Conservation (phyloP, 805 yeast species). For the Saccharomyces eubayanus region DNA sequence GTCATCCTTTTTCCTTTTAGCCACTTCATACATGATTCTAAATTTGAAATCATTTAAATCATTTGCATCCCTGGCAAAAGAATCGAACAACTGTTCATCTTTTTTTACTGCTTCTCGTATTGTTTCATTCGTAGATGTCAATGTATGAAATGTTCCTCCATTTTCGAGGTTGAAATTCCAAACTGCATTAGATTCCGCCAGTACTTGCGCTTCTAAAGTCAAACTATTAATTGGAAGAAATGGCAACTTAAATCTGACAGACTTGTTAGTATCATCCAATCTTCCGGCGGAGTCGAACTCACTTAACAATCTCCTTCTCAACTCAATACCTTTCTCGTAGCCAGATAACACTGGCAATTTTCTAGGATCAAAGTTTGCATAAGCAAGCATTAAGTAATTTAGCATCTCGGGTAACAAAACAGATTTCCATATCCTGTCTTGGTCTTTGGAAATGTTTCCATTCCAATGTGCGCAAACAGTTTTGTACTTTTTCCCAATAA, state of each 20-base stretch:
- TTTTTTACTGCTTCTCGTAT: constrained; percentile 5
- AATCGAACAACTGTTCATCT: constrained; percentile 6
- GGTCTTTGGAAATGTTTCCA: constrained; percentile 1
- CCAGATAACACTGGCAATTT: constrained; percentile 32
- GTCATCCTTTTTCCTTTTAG: constrained; percentile 9
- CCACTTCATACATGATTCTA: constrained; percentile 10
- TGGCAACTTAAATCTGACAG: constrained; percentile 39
- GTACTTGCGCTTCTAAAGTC: constrained; percentile 34
- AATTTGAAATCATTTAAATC: constrained; percentile 17
- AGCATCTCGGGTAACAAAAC: constrained; percentile 36
- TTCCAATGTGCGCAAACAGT: constrained; percentile 5
- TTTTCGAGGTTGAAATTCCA: constrained; percentile 37
- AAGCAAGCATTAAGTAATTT: constrained; percentile 42
- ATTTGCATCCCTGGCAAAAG: neutral
- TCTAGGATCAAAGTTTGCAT: constrained; percentile 33
- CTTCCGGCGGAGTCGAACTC: constrained; percentile 34
- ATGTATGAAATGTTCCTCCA: constrained; percentile 33
- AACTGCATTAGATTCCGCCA: constrained; percentile 73
- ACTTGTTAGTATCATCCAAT: constrained; percentile 12
- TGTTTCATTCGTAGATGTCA: constrained; percentile 10
- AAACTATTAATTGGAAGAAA: constrained; percentile 54
- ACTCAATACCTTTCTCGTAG: constrained; percentile 39
- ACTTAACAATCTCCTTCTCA: constrained; percentile 40
- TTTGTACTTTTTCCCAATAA: constrained; percentile 30
- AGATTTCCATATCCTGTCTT: constrained; percentile 14